These are phyloP conservation scores for Fusarium nelsonii DNA, from an alignment of 2,329 filamentous ascomycete genomes.

Conservation along the genomic window DNA sequence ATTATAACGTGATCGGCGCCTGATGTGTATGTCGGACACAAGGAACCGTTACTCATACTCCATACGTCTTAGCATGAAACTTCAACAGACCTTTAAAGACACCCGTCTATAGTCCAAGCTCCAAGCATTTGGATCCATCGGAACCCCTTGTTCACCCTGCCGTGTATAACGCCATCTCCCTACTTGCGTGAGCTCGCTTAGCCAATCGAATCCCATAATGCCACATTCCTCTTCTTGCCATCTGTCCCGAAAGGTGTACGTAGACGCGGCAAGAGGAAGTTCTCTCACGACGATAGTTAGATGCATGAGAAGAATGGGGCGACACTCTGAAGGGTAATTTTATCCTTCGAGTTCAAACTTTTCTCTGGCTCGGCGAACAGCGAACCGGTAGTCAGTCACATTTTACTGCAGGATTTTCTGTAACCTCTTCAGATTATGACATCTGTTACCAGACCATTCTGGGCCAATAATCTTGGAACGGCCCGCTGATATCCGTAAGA, in stretches of 20 bases:
- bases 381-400: background rate
- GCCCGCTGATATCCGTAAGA: background rate
- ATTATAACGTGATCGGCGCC: background rate
- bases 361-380: background rate
- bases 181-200: background rate
- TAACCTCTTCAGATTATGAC: background rate
- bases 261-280: background rate
- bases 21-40: background rate
- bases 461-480: background rate
- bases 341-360: background rate
- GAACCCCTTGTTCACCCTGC: background rate
- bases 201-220: background rate
- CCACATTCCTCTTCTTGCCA: background rate
- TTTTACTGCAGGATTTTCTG: background rate
- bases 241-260: too few relatives aligned
- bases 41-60: background rate
- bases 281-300: background rate
- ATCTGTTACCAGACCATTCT: background rate
- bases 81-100: background rate
- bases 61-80: background rate
- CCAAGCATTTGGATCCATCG: fast-evolving
- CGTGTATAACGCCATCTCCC: background rate
- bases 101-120: background rate
- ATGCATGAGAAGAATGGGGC: too few relatives aligned
- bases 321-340: background rate